phyloP scores from a whole-genome alignment of 305 asterid species.

The Petunia hybrid region DNA sequence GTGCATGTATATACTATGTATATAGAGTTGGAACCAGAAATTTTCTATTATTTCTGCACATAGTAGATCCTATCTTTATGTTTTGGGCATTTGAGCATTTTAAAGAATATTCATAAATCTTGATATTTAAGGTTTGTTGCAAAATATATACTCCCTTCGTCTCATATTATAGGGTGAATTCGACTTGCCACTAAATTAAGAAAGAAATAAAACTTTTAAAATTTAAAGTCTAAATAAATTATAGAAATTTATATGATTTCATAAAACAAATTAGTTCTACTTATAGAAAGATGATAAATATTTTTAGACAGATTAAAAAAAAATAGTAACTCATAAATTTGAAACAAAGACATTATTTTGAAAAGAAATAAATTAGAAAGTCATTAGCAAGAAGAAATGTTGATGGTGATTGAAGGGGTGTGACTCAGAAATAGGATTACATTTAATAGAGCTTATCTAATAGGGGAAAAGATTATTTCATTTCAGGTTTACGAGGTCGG shows the following conservation, averaged over 20 bases:
- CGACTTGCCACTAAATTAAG: too few species aligned
- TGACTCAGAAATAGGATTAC: not conserved
- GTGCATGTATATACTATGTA: not conserved
- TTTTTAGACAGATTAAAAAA: too few species aligned
- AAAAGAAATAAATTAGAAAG: not conserved
- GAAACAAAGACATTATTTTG: too few species aligned
- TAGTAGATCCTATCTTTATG: not conserved
- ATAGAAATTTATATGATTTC: too few species aligned
- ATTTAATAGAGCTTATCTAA: conserved; percentile 43
- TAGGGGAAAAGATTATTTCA: not conserved
- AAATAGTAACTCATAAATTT: too few species aligned
- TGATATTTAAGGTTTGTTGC: not conserved
- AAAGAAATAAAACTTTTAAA: too few species aligned
- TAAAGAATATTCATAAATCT: not conserved
- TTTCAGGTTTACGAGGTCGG: conserved; percentile 45
- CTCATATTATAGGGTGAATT: too few species aligned
- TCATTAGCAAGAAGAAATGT: conserved; percentile 16
- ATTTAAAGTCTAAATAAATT: too few species aligned
- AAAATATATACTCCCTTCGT: not conserved
- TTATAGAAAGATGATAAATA: too few species aligned
- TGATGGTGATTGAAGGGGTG: conserved; percentile 30
- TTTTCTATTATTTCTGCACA: not conserved
- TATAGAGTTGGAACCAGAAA: not conserved
- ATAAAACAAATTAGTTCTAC: too few species aligned
- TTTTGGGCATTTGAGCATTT: not conserved